Base-by-base conservation (phyloP, 805 yeast genomes). In the Candida koratica region DNA sequence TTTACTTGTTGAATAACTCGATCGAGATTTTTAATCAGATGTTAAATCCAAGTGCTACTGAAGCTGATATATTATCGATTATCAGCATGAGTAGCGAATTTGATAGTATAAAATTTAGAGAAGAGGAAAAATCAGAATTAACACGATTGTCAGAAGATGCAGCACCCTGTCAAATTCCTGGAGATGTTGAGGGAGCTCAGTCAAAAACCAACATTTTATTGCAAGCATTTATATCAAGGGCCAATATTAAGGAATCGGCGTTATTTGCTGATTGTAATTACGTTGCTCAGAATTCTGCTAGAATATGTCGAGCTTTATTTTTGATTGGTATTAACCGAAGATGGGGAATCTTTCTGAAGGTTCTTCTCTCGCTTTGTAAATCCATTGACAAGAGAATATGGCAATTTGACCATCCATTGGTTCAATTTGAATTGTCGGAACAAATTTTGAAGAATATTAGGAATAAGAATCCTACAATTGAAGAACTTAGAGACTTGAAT, bases 31-130 rank as follows among this genome's bases (percentile, higher is more conserved):
- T 93, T 65, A 90, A 87, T 53, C 83, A 81, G 47, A 74, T 84
- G 75, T 71, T 88, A 58, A 83, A 75, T 41, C 93, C 97, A 2
- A 59, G 71, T 13, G 95, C 96, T 1, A 79, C 95, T 0, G 97
- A 88, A 50, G 96, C 97, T 0, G 97, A 88, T 58, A 81, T 89
- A 1, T 58, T 93, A 13, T 79, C 95, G 0, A 81, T 89, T 75
- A 76, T 93, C 33, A 80, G 95, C 55, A 82, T 83, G 85, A 84
- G 96, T 57, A 79, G 86, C 37, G 99, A 93, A 57, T 93, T 94
- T 58, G 97, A 89, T 51, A 79, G 86, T 37, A 77, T 93, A 31
- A 87, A 86, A 49, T 79, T 83, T 45, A 75, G 99, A 42, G 88
- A 84, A 43, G 98, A 93, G 43, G 99, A 93, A 52, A 61, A 77